Percentiles rank a stretch among this genome's conserved stretches.
Conservation (phyloP, 2,329 filamentous ascomycete genomes). For the Cadophora sp. region DNA sequence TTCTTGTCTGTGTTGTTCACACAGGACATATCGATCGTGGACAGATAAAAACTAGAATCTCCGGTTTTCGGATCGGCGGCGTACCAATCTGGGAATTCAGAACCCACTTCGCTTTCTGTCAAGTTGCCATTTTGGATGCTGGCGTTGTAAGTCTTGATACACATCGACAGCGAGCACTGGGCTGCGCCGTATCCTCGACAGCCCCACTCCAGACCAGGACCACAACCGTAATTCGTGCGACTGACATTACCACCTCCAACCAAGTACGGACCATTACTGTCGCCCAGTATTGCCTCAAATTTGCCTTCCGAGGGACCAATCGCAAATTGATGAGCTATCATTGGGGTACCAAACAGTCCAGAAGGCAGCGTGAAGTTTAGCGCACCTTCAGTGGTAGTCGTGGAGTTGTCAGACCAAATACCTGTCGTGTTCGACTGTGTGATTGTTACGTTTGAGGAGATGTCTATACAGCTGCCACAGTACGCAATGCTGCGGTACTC, state of each 20-base stretch:
- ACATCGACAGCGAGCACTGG: not conserved
- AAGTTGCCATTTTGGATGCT: not conserved
- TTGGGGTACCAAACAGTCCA: not conserved
- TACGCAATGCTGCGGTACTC: constrained; percentile 1
- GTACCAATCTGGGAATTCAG: not conserved
- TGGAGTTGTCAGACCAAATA: not conserved
- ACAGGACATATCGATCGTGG: not conserved
- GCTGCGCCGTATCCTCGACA: constrained; percentile 13
- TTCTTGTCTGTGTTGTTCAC: not conserved
- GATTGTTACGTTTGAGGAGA: constrained; percentile 3
- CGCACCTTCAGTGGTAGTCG: not conserved
- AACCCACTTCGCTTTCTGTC: not conserved
- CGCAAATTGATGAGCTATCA: not conserved
- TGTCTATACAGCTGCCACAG: constrained; percentile 2
- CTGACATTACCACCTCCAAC: not conserved
- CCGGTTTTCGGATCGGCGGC: not conserved
- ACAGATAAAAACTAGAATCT: not conserved
- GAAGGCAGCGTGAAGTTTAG: not conserved
- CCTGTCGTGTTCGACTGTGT: not conserved
- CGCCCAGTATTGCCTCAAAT: not conserved
- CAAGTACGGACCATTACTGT: constrained; percentile 9
- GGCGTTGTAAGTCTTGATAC: constrained; percentile 13
- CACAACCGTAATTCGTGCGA: not conserved
- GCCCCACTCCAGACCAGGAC: not conserved
- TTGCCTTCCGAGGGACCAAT: not conserved